Evolutionary conservation across 306 rosid genomes (phyloP), one percentile per base, ranked within the genome.

Genomic region (Glycine latifolia): DNA sequence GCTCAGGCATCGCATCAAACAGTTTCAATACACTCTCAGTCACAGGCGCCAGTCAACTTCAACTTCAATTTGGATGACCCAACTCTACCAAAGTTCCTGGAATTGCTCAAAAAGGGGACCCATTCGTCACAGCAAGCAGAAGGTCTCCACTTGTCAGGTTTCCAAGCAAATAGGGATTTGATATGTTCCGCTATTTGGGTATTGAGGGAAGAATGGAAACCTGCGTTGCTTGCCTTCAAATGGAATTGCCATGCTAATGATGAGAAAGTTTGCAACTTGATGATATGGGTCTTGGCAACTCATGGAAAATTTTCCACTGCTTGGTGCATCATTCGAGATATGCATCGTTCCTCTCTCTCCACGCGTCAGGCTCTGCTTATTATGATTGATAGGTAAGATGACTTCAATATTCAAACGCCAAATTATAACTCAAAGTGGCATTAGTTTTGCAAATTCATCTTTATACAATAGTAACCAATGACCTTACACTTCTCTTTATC

Each of bases 361-460:
- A 86, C 96, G 0, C 85, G 89, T 50, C 86, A 81, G 43, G 94
- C 97, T 17, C 87, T 93, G 97, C 89, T 91, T 75, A 80, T 85
- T 35, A 93, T 95, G 94, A 90, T 95, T 86, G 99, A 95, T 70
- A 90, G 97, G 97, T 95, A 20, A 87, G 89, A 85, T 94, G 11
- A 80, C 58, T 37, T 41, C 33, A 10, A 49, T 10, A 46, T 70
- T 71, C 31, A 70, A 71, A 69, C 61, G 0, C 6, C 55, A 16
- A 54, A 13, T 31, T 26, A 44, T 43, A 44, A 1, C 67, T 55
- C 31, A 47, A 46, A n/a, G 39, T 82, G 11, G 14, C 16, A 31
- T 33, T 14, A 53, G 50, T 63, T 6, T 77, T 53, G 62, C 33
- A 52, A 54, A n/a, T 48, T 55, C 54, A 79, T 39, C 65, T 26